A percentile compares a stretch with the other conserved stretches of the same genome.
Conservation (phyloP, 352 stramenopile species). For the Pilasporangium apinafurcum region DNA sequence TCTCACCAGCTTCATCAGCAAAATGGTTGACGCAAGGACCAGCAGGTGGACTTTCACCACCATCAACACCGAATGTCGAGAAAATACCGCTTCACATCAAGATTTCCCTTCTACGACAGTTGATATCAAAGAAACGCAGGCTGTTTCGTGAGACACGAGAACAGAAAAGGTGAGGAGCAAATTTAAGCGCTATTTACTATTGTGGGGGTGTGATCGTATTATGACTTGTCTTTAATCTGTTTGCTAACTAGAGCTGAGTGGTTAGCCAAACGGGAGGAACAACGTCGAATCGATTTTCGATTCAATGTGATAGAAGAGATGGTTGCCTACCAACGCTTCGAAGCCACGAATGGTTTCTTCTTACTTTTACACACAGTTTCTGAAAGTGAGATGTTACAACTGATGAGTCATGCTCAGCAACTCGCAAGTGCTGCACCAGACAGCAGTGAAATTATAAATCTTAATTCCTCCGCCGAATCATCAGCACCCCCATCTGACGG, state of each 20-base stretch:
- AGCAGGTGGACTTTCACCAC: neutral
- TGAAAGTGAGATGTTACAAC: constrained; percentile 47
- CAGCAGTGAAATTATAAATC: no score
- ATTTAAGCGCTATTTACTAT: neutral
- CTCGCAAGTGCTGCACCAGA: constrained; percentile 1
- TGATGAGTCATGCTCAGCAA: constrained; percentile 41
- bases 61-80: constrained; percentile 10
- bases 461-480: no score
- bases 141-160: constrained; percentile 33
- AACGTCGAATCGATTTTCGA: constrained; percentile 46
- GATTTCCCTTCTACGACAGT: constrained; percentile 34
- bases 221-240: neutral
- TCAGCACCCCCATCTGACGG: neutral
- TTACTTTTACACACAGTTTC: constrained; percentile 55
- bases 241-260: constrained; percentile 29
- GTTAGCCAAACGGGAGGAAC: constrained; percentile 33
- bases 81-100: constrained; percentile 55
- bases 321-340: constrained; percentile 49
- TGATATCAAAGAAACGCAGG: constrained; percentile 59
- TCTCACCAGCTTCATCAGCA: neutral
- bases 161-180: constrained; percentile 14
- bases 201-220: neutral
- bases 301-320: constrained; percentile 73
- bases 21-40: constrained; percentile 1
- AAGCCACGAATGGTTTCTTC: constrained; percentile 57